These are phyloP conservation scores for Pseudonitzschia multistriata DNA, from an alignment of 108 stramenopile species.

Conservation along the genomic window DNA sequence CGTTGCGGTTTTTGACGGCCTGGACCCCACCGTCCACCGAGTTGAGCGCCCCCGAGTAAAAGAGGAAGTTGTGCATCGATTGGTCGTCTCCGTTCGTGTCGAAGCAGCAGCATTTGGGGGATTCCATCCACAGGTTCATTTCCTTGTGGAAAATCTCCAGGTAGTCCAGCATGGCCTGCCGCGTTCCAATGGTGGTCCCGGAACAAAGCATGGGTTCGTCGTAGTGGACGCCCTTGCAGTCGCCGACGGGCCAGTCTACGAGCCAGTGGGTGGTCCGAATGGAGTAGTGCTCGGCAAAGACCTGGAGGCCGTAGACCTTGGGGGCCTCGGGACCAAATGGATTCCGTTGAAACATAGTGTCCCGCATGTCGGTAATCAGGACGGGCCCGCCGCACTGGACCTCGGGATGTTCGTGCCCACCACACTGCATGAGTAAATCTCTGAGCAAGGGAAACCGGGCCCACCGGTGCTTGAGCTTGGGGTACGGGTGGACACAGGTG, in stretches of 20 bases:
- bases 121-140: slow-evolving; percentile 57
- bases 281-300: slow-evolving; percentile 62
- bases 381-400: slow-evolving; percentile 70
- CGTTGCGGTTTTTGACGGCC: slow-evolving; percentile 30
- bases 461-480: slow-evolving; percentile 60
- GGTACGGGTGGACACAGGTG: slow-evolving; percentile 44
- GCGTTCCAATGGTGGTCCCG: slow-evolving; percentile 71
- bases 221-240: slow-evolving; percentile 40
- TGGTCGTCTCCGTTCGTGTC: slow-evolving; percentile 63
- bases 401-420: not conserved
- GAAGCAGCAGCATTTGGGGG: slow-evolving; percentile 50
- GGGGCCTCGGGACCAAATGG: slow-evolving; percentile 65
- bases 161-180: slow-evolving; percentile 68
- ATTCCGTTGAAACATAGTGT: slow-evolving; percentile 70
- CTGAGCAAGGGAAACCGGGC: slow-evolving; percentile 56
- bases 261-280: slow-evolving; percentile 68
- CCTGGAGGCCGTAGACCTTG: slow-evolving; percentile 44
- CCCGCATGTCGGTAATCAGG: slow-evolving; percentile 61
- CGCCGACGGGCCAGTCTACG: slow-evolving; percentile 34
- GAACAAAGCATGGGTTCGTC: slow-evolving; percentile 60
- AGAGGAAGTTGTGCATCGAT: slow-evolving; percentile 82
- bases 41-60: slow-evolving; percentile 55
- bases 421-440: slow-evolving; percentile 65
- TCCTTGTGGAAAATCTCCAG: slow-evolving; percentile 62
- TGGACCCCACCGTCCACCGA: slow-evolving; percentile 25